Evolutionary conservation across 805 yeast genomes (phyloP), one percentile per base, ranked within the genome.

Genomic region (Vanderwaltozyma yarrowii): DNA sequence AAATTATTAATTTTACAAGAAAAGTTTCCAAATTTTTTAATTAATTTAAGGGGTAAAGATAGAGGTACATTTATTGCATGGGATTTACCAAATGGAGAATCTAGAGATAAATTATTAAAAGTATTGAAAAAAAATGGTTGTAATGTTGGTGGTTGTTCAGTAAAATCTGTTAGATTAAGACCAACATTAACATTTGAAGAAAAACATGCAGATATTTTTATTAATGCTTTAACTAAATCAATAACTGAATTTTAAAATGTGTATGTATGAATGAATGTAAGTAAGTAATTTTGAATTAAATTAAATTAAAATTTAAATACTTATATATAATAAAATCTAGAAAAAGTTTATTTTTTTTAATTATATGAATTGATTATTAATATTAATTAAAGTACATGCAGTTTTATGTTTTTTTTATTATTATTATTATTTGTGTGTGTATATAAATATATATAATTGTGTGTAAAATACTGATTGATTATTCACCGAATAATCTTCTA

Each of bases 401-500:
- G 9, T 21, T 21, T n/a, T 16, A 16, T n/a, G 7, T 15, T 29
- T 29, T 15, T 29, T 29, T 17, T 16, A 16, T 27, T 26, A n/a
- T 20, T 23, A 27, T 27, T 11, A 25, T 26, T 25, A 6, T 30
- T 12, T 36, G 4, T 30, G n/a, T 38, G 25, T 16, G 9, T 30
- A 30, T 38, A 19, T 19, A 27, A 35, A 32, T 30, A 25, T 36
- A 32, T 25, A 35, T 23, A 30, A 28, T 36, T 25, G 20, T 26
- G 13, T 26, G 19, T 27, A 9, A 17, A 18, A 23, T 14, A 17
- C 4, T 3, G n/a, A 15, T 5, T 14, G 18, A 24, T 47, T 69
- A 86, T 65, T 92, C 97, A 32, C 98, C 97, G 66, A 89, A 88
- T 46, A 92, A 67, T 59, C 95, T 78, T 69, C 95, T 81, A 25